Evolutionary conservation across 2,329 filamentous ascomycete species (phyloP).

Genomic region (Scedosporium minutisporum): DNA sequence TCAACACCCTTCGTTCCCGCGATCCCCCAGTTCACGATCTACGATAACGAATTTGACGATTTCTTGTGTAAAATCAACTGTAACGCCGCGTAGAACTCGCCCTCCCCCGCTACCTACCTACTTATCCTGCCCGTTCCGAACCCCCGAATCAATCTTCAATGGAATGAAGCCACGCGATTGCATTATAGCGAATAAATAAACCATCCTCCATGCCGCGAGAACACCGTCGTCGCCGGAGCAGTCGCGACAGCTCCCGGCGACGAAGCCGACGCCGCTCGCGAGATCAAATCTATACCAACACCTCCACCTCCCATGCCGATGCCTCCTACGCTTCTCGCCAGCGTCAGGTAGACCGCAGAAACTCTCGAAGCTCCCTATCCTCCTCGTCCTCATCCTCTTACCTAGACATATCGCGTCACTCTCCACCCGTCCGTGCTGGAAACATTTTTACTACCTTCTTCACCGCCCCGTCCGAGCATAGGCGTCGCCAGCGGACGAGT

Average conservation of each 20-base stretch:
- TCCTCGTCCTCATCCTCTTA: constrained; percentile 50
- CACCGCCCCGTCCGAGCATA: constrained; percentile 44
- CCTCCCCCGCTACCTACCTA: background rate
- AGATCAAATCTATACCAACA: constrained; percentile 4
- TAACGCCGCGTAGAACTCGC: background rate
- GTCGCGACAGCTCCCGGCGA: constrained; percentile 7
- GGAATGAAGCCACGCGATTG: background rate
- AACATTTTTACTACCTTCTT: constrained; percentile 56
- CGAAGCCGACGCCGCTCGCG: constrained; percentile 5
- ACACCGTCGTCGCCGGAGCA: constrained; percentile 7
- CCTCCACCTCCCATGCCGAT: constrained; percentile 2
- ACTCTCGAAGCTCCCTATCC: constrained; percentile 22
- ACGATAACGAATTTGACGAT: background rate
- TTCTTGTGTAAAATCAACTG: background rate
- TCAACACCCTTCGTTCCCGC: background rate
- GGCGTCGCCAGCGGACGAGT: constrained; percentile 19
- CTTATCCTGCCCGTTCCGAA: background rate
- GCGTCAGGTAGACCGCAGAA: background rate
- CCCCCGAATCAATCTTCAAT: background rate
- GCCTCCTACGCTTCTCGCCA: background rate
- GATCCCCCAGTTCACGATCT: background rate
- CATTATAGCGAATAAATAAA: background rate
- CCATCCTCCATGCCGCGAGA: constrained; percentile 5
- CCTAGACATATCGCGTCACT: constrained; percentile 54
- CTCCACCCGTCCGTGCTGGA: constrained; percentile 34